Evolutionary conservation across 2,329 filamentous ascomycete species (phyloP).

Genomic region (Calonectria ilicicola): DNA sequence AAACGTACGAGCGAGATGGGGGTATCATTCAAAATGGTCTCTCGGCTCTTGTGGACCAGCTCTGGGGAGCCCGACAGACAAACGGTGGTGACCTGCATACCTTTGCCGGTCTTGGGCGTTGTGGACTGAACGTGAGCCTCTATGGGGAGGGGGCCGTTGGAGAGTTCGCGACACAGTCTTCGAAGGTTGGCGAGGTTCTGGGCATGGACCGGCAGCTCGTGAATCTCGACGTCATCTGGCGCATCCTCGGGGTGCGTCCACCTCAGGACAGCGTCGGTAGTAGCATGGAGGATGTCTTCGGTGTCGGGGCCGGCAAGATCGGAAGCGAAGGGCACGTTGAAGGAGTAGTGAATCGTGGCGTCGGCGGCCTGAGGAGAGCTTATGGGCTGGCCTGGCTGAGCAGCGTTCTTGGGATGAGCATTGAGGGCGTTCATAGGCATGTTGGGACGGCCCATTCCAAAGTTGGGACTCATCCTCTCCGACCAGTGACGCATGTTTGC

Average conservation of each 20-base stretch:
- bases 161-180: conserved; percentile 85
- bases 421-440: conserved; percentile 68
- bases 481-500: conserved; percentile 80
- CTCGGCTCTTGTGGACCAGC: conserved; percentile 88
- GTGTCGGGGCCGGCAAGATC: conserved; percentile 92
- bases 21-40: conserved; percentile 90
- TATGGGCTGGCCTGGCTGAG: conserved; percentile 66
- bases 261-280: conserved; percentile 84
- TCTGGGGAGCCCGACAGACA: conserved; percentile 91
- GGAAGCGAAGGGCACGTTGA: conserved; percentile 96
- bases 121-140: conserved; percentile 88
- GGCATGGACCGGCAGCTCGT: conserved; percentile 92
- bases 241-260: conserved; percentile 95
- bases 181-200: conserved; percentile 86
- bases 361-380: conserved; percentile 79
- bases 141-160: conserved; percentile 75
- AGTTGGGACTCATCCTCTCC: conserved; percentile 76
- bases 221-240: conserved; percentile 84
- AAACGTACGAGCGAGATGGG: conserved; percentile 88
- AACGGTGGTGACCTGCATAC: conserved; percentile 83
- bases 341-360: conserved; percentile 88
- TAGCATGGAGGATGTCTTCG: conserved; percentile 95
- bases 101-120: conserved; percentile 78
- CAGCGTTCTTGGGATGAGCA: conserved; percentile 68
- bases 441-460: conserved; percentile 72